Conservation (phyloP, 2,329 filamentous ascomycete genomes). For the Neonectria sp. region DNA sequence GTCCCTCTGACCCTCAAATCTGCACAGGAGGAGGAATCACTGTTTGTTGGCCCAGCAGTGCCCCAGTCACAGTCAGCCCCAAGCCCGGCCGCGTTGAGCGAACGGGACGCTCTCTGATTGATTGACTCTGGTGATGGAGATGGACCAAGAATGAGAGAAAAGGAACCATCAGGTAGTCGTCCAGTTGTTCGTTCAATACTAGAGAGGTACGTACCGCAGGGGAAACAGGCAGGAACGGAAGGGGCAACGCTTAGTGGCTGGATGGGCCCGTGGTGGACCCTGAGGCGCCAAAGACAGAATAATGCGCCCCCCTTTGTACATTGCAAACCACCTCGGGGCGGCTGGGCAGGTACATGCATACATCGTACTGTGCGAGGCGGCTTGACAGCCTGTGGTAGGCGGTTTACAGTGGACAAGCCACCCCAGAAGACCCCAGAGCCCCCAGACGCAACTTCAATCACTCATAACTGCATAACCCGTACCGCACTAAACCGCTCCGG, state of each 20-base stretch:
- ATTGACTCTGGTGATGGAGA: slow-evolving; percentile 20
- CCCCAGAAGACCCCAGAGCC: neutral
- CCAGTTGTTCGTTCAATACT: neutral
- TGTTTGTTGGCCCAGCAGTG: slow-evolving; percentile 12
- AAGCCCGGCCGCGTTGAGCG: slow-evolving; percentile 10
- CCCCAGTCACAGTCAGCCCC: slow-evolving; percentile 14
- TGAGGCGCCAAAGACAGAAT: neutral
- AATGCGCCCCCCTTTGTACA: slow-evolving; percentile 5
- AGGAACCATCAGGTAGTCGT: neutral
- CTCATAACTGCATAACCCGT: slow-evolving; percentile 37
- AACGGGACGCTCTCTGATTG: slow-evolving; percentile 21
- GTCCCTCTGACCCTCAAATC: neutral
- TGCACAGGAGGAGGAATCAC: neutral
- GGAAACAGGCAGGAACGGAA: neutral
- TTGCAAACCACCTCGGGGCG: neutral
- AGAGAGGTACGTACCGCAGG: slow-evolving; percentile 20
- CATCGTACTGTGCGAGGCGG: neutral
- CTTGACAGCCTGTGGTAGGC: too few relatives aligned
- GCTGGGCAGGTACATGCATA: slow-evolving; percentile 11
- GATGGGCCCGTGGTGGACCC: neutral
- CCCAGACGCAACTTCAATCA: neutral
- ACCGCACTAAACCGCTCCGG: slow-evolving; percentile 34
- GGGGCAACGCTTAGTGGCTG: slow-evolving; percentile 3
- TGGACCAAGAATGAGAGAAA: slow-evolving; percentile 1
- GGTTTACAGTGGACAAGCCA: neutral